phyloP scores from a whole-genome alignment of 208 protist genomes.

The Porcisia hertigi region DNA sequence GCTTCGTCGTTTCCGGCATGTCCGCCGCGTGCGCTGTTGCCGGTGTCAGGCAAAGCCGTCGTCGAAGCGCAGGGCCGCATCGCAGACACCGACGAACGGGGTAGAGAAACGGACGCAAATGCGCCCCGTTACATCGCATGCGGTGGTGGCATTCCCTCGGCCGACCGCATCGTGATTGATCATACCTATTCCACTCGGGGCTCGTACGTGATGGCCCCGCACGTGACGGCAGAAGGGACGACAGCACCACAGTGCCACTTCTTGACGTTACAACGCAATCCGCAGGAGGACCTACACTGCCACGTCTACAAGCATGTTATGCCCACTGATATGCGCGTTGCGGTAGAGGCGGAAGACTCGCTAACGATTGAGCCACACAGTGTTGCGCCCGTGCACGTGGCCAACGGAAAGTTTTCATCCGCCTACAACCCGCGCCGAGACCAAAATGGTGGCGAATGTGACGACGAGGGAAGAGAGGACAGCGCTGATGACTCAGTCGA shows the following conservation, averaged over 20 bases:
- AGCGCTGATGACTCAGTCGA: not conserved
- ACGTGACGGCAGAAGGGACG: not conserved
- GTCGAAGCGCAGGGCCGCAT: slow-evolving; percentile 44
- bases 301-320: slow-evolving; percentile 53
- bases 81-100: not conserved
- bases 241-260: not conserved
- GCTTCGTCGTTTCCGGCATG: slow-evolving; percentile 25
- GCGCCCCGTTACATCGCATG: slow-evolving; percentile 24
- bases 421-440: not conserved
- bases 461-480: slow-evolving; percentile 6
- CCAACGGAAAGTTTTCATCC: not conserved
- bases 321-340: slow-evolving; percentile 26
- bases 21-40: slow-evolving; percentile 39
- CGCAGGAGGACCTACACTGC: slow-evolving; percentile 33
- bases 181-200: slow-evolving; percentile 54
- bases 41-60: slow-evolving; percentile 53
- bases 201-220: slow-evolving; percentile 25
- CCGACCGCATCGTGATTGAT: slow-evolving; percentile 40
- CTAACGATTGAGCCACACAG: slow-evolving; percentile 13
- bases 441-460: not conserved
- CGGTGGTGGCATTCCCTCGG: slow-evolving; percentile 33
- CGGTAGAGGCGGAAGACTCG: slow-evolving; percentile 21
- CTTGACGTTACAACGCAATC: slow-evolving; percentile 24
- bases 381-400: not conserved
- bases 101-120: not conserved